Conservation (phyloP, 176 grass and related monocot species). For the Raddia guianensis region DNA sequence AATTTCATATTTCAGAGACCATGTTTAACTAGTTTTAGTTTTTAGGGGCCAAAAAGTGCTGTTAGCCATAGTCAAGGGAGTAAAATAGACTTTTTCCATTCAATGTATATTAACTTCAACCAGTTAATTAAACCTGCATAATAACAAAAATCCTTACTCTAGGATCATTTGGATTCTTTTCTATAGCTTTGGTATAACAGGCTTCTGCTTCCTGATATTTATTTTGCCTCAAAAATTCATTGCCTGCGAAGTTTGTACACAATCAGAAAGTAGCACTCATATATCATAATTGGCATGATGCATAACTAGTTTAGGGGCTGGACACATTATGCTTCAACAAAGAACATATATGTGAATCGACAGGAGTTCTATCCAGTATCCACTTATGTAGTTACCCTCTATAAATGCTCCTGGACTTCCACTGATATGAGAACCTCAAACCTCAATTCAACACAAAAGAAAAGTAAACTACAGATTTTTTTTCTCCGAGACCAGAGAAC, state of each 20-base stretch:
- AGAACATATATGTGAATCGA: not conserved
- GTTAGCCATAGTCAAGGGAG: too few relatives aligned
- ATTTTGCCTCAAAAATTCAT: slow-evolving; percentile 53
- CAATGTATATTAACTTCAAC: not conserved
- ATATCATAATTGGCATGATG: not conserved
- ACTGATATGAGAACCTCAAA: not conserved
- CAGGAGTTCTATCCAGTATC: not conserved
- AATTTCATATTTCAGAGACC: too few relatives aligned
- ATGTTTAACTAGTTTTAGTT: too few relatives aligned
- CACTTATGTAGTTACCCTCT: not conserved
- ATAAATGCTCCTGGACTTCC: not conserved
- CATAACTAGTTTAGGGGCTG: not conserved
- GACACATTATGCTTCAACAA: slow-evolving; percentile 22
- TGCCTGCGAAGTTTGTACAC: slow-evolving; percentile 40
- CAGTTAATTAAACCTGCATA: not conserved
- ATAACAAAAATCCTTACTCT: slow-evolving; percentile 44
- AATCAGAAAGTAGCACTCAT: not conserved
- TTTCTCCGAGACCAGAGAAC: not conserved
- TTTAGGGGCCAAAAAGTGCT: too few relatives aligned
- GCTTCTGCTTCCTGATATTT: slow-evolving; percentile 58
- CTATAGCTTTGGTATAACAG: slow-evolving; percentile 56
- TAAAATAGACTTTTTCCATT: too few relatives aligned
- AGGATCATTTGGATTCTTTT: slow-evolving; percentile 56
- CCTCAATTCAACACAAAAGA: not conserved
- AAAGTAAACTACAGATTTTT: not conserved